Evolutionary conservation across 2,329 filamentous ascomycete genomes (phyloP).

Genomic region (Colletotrichum musae): DNA sequence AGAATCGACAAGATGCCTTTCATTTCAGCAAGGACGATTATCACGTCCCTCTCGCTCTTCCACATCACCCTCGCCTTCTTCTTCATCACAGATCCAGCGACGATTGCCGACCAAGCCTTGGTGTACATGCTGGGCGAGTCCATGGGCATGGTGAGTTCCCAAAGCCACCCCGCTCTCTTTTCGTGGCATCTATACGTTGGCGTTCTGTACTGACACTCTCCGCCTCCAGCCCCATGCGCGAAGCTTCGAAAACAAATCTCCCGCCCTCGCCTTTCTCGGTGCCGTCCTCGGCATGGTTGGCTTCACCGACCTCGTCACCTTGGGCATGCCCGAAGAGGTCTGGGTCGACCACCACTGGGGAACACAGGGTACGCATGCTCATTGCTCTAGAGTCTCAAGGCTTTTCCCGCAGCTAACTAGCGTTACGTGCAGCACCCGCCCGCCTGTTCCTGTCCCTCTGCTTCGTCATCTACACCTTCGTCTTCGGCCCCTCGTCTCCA

Average conservation of each 20-base stretch:
- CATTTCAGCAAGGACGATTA: slow-evolving; percentile 84
- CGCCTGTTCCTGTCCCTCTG: slow-evolving; percentile 74
- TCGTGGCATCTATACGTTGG: background rate
- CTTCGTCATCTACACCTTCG: slow-evolving; percentile 75
- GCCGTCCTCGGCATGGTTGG: slow-evolving; percentile 75
- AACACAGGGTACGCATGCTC: slow-evolving; percentile 69
- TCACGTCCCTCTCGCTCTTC: slow-evolving; percentile 86
- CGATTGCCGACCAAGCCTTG: slow-evolving; percentile 83
- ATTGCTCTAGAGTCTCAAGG: background rate
- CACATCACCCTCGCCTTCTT: slow-evolving; percentile 88
- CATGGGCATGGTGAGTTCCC: slow-evolving; percentile 79
- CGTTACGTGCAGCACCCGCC: slow-evolving; percentile 66
- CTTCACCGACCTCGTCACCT: slow-evolving; percentile 74
- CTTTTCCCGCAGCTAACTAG: slow-evolving; percentile 51
- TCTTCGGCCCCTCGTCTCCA: slow-evolving; percentile 68
- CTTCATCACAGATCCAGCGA: slow-evolving; percentile 80
- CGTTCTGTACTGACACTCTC: background rate
- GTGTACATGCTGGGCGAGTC: slow-evolving; percentile 87
- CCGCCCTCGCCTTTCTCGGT: slow-evolving; percentile 82
- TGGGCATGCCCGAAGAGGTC: slow-evolving; percentile 79
- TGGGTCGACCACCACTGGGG: slow-evolving; percentile 75
- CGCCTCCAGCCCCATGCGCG: slow-evolving; percentile 71
- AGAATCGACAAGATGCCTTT: slow-evolving; percentile 75
- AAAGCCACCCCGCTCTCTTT: background rate
- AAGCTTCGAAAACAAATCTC: slow-evolving; percentile 77